A percentile compares a stretch with the other conserved stretches of the same genome.
phyloP scores from a whole-genome alignment of 257 asterid genomes.

The Solanum lignicaule region DNA sequence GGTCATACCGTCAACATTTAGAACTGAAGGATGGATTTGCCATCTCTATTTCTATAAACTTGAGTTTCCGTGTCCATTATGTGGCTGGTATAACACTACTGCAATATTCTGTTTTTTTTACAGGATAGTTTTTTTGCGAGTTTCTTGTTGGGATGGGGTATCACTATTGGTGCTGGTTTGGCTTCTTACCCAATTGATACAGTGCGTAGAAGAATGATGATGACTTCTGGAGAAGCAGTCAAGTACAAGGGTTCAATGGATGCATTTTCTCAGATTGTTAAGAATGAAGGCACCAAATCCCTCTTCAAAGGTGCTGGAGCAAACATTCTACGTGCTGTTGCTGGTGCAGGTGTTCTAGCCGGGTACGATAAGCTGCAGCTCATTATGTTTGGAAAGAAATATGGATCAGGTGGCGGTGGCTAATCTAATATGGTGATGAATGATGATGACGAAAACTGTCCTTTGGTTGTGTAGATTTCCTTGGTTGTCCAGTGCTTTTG shows the following conservation, averaged over 20 bases:
- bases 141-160: conserved; percentile 76
- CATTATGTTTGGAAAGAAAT: conserved; percentile 50
- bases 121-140: conserved; percentile 80
- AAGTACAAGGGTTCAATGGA: conserved; percentile 54
- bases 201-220: conserved; percentile 82
- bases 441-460: conserved; percentile 24
- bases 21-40: neutral
- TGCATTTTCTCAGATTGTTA: conserved; percentile 51
- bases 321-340: conserved; percentile 66
- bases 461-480: neutral
- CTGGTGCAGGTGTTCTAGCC: conserved; percentile 77
- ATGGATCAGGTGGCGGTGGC: conserved; percentile 61
- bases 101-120: neutral
- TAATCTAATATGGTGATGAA: conserved; percentile 11
- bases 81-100: neutral
- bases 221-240: conserved; percentile 81
- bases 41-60: neutral
- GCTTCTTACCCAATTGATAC: conserved; percentile 74
- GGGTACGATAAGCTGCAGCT: conserved; percentile 74
- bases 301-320: conserved; percentile 86
- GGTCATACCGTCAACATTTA: neutral
- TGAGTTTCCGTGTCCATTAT: neutral
- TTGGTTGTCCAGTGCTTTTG: neutral
- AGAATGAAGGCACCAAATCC: conserved; percentile 56
- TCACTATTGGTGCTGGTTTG: conserved; percentile 67